Percentiles rank a stretch among this genome's conserved stretches.
These are phyloP conservation scores for Coemansia sp. DNA, from an alignment of 192 early-diverging fungal species.

Conservation along the genomic window DNA sequence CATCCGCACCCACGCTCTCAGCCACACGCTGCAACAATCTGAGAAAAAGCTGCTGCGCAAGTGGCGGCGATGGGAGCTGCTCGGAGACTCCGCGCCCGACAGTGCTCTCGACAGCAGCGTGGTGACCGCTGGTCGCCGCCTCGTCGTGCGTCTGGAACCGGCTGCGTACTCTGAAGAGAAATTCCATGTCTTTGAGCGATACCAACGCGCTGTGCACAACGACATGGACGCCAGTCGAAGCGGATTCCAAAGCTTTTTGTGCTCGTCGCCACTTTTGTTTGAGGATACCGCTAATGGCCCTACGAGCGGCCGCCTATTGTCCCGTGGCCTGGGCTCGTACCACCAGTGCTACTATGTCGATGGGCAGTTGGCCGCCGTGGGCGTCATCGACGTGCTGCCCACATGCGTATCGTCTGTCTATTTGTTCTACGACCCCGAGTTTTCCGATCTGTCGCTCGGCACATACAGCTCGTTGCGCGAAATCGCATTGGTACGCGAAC, in stretches of 20 bases:
- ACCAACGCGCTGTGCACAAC: conserved; percentile 80
- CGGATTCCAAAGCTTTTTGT: conserved; percentile 69
- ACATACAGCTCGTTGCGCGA: conserved; percentile 84
- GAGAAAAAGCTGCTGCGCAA: conserved; percentile 35
- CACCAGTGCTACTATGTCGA: conserved; percentile 93
- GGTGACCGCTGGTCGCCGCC: not conserved
- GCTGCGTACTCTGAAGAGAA: conserved; percentile 73
- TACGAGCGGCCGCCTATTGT: not conserved
- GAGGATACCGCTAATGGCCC: not conserved
- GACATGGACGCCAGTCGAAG: conserved; percentile 62
- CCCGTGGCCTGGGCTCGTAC: conserved; percentile 68
- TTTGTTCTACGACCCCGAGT: conserved; percentile 92
- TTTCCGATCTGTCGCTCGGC: conserved; percentile 73
- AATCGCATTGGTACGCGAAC: conserved; percentile 62
- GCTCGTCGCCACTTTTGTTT: conserved; percentile 66
- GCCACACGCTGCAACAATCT: conserved; percentile 11
- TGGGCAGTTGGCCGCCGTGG: conserved; percentile 78
- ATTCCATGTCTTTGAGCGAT: conserved; percentile 73
- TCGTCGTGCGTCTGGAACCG: conserved; percentile 49
- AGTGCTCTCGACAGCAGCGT: not conserved
- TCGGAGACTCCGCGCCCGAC: not conserved
- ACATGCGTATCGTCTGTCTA: conserved; percentile 90
- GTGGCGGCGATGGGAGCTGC: conserved; percentile 17
- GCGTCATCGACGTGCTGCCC: conserved; percentile 92
- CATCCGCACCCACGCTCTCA: conserved; percentile 29